phyloP scores from a whole-genome alignment of 345 rosid species.

The Arabidopsis arenosa region DNA sequence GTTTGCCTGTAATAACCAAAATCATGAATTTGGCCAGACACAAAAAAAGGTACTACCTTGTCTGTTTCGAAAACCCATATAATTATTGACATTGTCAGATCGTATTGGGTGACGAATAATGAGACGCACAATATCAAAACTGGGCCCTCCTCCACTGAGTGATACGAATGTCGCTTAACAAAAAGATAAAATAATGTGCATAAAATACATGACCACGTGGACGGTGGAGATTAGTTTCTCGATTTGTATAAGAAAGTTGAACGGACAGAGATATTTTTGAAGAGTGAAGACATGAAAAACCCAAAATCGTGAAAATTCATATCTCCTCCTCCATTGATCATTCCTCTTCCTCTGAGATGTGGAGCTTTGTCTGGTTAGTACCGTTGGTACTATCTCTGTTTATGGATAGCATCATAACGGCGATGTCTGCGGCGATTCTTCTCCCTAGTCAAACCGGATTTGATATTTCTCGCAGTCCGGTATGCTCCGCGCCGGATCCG shows the following conservation, averaged over 20 bases:
- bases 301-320: constrained; percentile 20
- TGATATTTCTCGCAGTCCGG: constrained; percentile 26
- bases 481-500: constrained; percentile 57
- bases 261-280: background rate
- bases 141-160: background rate
- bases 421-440: constrained; percentile 37
- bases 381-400: constrained; percentile 1
- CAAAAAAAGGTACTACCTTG: too few species aligned
- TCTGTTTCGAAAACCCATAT: too few species aligned
- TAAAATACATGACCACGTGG: constrained; percentile 14
- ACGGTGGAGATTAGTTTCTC: constrained; percentile 2
- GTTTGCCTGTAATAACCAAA: too few species aligned
- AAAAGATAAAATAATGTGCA: background rate
- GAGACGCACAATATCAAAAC: background rate
- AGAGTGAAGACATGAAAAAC: background rate
- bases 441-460: constrained; percentile 52
- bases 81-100: too few species aligned
- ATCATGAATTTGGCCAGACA: too few species aligned
- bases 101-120: background rate
- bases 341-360: constrained; percentile 28
- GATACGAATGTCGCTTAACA: background rate
- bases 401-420: background rate
- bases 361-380: constrained; percentile 28
- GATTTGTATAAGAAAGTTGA: background rate
- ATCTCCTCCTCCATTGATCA: background rate